Base-by-base conservation (phyloP, 192 early-diverging fungal species). In the Coemansia sp. region DNA sequence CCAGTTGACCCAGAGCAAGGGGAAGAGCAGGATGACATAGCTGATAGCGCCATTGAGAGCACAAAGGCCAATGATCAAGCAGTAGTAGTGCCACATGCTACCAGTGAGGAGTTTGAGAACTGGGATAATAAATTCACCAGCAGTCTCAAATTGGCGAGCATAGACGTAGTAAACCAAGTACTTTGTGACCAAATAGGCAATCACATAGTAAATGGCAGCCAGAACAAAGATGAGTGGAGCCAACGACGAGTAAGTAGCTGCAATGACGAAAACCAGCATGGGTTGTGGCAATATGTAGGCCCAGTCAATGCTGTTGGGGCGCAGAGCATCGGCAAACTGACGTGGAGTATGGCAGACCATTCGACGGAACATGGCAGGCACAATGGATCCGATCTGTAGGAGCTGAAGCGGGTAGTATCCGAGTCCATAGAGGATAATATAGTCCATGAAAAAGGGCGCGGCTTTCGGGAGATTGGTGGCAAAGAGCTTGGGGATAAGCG, bases 391-490 rank as follows among this genome's bases (percentile, higher is more conserved):
- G 22, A 91, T 74, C 68, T 91, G 89, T 54, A 93, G 71, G 34
- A 94, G 76, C 77, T 91, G 88, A 11, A 91, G 43, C 1, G 92
- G 92, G 44, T 88, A 75, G 36, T 85, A 86, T 20, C 86, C 90
- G 29, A 94, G 87, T 1, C 89, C 91, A 69, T 91, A 88, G 33
- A 95, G 74, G 27, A 95, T 88, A 41, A 90, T 78, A 65, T 89
- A 91, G 68, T 93, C 91, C 72, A 93, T 86, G 77, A 93, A 95
- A 74, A 93, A 93, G 27, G 92, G 93, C 31, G 92, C 87, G 7
- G 90, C 88, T 6, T 86, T 82, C 3, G 91, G 90, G 44, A 94
- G 72, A 0, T 78, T 89, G 4, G 76, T 87, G n/a, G 93, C 92
- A 49, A 95, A 78, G 22, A 90, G 75, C 29, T 85, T 78, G 18